Percentiles rank a stretch among this genome's conserved stretches.
phyloP scores from a whole-genome alignment of 257 asterid species.

The Gynochthodes officinalis region DNA sequence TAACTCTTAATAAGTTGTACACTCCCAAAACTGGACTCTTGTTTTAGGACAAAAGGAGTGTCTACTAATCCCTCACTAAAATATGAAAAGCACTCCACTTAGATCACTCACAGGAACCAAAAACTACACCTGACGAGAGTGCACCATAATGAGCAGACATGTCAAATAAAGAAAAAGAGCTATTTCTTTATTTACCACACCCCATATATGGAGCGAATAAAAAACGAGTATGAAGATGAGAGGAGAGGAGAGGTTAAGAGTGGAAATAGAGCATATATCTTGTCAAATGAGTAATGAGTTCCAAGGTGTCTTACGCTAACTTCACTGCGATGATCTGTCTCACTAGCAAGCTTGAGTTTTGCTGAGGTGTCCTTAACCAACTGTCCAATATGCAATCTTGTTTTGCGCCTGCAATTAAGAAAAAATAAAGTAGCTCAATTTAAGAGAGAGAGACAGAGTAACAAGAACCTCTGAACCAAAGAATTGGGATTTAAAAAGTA shows the following conservation, averaged over 20 bases:
- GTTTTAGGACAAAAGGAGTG: too few relatives aligned
- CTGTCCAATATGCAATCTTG: constrained; percentile 80
- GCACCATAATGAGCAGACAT: neutral
- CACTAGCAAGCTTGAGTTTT: constrained; percentile 30
- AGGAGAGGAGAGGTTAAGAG: neutral
- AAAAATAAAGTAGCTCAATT: neutral
- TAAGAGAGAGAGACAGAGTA: too few relatives aligned
- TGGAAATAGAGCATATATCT: too few relatives aligned
- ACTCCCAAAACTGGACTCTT: too few relatives aligned
- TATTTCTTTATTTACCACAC: neutral
- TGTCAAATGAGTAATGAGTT: too few relatives aligned
- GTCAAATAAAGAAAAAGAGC: neutral
- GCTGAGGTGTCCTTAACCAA: constrained; percentile 55
- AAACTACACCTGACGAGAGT: neutral
- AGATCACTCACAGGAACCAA: neutral
- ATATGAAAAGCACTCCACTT: neutral
- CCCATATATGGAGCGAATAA: neutral
- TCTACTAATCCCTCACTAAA: neutral
- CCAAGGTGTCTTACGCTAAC: constrained; percentile 49
- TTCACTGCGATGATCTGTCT: constrained; percentile 59
- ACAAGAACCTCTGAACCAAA: constrained; percentile 3
- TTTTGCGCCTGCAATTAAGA: constrained; percentile 57
- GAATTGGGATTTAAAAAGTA: constrained; percentile 23
- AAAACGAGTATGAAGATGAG: neutral
- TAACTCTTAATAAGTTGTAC: too few relatives aligned